Evolutionary conservation across 352 stramenopile genomes (phyloP), one percentile per base, ranked within the genome.

Genomic region (Phytophthora agathidicida): DNA sequence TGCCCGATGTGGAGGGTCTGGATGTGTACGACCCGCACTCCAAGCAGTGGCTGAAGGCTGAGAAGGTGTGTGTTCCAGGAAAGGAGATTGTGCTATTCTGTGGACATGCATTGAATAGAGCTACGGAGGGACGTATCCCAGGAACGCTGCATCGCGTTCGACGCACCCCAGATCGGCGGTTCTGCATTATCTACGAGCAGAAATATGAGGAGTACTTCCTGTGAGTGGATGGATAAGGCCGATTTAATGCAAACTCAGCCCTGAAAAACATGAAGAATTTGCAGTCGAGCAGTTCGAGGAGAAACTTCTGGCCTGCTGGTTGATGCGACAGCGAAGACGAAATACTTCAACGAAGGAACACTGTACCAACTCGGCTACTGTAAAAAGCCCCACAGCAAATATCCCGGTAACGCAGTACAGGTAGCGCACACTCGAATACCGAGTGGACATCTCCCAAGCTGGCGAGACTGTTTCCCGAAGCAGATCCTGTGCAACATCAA

Each of bases 121-220:
- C 52, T 26, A 87, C 77, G 7, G 33, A 83, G 38, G 68, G 72
- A 13, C 77, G 74, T 10, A 80, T 87, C 20, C 60, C 65, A 28
- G 77, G 77, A 47, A 84, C 77, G 11, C 51, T 84, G 30, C 77
- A 87, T 53, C 74, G 77, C 30, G 77, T 87, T 38, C 69, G 71
- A 33, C 71, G 71, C 31, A 77, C 60, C 14, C 55, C 57, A 10
- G 60, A 75, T 24, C 46, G 59, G 13, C 66, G 77, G 22, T 85
- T 83, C 50, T 87, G 77, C 59, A 74, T 87, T 46, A 79, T 87
- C 30, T 87, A 85, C 37, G 77, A 87, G 65, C 77, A 87, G 55
- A 87, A 87, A 47, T 87, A 87, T 42, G 69, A 80, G 38, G 64
- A 78, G 14, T 86, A 76, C 44, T 86, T 81, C 51, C 43, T 72